Evolutionary conservation across 1,139 yeast genomes (phyloP), one percentile per base, ranked within the genome.

Genomic region (Wickerhamomyces sp.): DNA sequence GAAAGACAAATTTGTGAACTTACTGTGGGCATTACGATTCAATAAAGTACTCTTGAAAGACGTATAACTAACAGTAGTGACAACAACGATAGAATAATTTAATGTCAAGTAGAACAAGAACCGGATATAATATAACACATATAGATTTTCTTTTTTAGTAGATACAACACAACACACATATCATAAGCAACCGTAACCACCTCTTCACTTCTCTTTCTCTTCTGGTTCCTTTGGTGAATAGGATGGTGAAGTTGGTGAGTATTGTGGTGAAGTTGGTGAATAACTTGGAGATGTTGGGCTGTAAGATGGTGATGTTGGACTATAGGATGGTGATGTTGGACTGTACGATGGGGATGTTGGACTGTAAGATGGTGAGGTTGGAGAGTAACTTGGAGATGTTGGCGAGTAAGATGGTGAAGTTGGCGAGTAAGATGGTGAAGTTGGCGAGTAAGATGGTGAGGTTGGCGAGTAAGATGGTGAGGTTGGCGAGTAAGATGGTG

Each of bases 331-430:
- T 0, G 79, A 72, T 0, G 84, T 76, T 35, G 86, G 85, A 0
- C 74, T 64, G 51, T 79, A 78, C 3, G 63, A 54, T 47, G 85
- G 84, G 2, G 78, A 70, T 0, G 85, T 78, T 40, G 88, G 88
- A 0, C 78, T 69, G 55, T 81, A 82, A 8, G 61, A 45, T 53
- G 84, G 84, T 2, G 80, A 71, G 0, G 81, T 75, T 37, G 82
- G 86, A 6, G 76, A 65, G 54, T 78, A 78, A 23, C 62, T 52
- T 45, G 85, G 85, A 2, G 83, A 77, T 0, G 88, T 78, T 38
- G 95, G 95, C 0, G 81, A 70, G 58, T 83, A 83, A 5, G 67
- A 52, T 47, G 95, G 94, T 0, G 87, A 77, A 0, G 91, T 78
- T 40, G 91, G 85, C 11, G 80, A 67, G 53, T 76, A 78, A 1